Percentiles rank a stretch among this genome's conserved stretches.
Evolutionary conservation across 2,329 filamentous ascomycete species (phyloP).

Genomic region (Botrytis cinerea): DNA sequence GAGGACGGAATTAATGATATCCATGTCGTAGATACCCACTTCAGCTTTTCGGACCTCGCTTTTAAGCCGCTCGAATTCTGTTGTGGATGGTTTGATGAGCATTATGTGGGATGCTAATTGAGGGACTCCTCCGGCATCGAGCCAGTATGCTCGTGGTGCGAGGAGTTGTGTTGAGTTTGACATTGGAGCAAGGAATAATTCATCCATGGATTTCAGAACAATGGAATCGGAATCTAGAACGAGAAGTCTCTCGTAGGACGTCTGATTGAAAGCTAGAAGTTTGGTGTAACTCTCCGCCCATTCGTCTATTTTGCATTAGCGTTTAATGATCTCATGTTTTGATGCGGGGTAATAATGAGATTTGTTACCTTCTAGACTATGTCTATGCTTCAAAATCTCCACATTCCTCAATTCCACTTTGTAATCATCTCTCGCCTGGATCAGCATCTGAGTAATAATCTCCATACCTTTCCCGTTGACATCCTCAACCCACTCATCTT

Average conservation of each 20-base stretch:
- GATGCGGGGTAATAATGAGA: background rate
- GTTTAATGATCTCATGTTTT: background rate
- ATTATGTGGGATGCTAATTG: slow-evolving; percentile 57
- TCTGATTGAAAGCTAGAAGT: slow-evolving; percentile 67
- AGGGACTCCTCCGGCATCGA: slow-evolving; percentile 46
- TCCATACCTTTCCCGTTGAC: slow-evolving; percentile 39
- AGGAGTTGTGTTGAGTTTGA: slow-evolving; percentile 47
- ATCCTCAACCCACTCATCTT: slow-evolving; percentile 41
- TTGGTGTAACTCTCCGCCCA: slow-evolving; percentile 59
- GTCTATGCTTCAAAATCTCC: slow-evolving; percentile 44
- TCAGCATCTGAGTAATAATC: slow-evolving; percentile 43
- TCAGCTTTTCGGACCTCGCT: slow-evolving; percentile 33
- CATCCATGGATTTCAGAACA: slow-evolving; percentile 53
- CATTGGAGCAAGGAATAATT: slow-evolving; percentile 59
- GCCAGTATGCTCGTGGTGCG: slow-evolving; percentile 65
- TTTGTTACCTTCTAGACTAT: slow-evolving; percentile 44
- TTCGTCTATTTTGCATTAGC: slow-evolving; percentile 22
- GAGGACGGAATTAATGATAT: slow-evolving; percentile 48
- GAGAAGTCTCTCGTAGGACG: slow-evolving; percentile 51
- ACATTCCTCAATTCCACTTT: slow-evolving; percentile 49
- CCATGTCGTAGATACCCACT: slow-evolving; percentile 56
- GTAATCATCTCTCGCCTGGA: slow-evolving; percentile 47
- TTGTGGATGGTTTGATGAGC: slow-evolving; percentile 56
- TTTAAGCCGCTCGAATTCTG: slow-evolving; percentile 49
- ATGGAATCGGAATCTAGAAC: slow-evolving; percentile 35